Evolutionary conservation across 306 rosid species (phyloP), one percentile per base, ranked within the genome.

Genomic region (Arachis stenosperma): DNA sequence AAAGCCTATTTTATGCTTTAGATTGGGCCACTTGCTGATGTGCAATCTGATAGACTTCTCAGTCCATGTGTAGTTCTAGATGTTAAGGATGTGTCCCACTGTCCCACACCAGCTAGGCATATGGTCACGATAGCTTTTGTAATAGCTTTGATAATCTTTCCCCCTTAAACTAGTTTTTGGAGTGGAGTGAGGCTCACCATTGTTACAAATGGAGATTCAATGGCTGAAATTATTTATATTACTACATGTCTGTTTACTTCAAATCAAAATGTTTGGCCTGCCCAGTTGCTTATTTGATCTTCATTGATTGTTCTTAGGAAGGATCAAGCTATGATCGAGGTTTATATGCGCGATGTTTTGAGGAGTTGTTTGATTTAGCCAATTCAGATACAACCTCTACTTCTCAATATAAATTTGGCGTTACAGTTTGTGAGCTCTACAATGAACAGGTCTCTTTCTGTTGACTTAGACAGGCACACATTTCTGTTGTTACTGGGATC

Each of bases 301-400:
- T 66, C 57, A 66, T 64, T 66, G 55, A 39, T 76, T 76, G 75
- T 75, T 82, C 67, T 54, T 84, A 94, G 98, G 98, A 94, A 88
- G 98, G 97, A 78, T 87, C 96, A 17, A 88, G 91, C 79, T 86
- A 94, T 79, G 97, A 89, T 80, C 94, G 96, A 22, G 98, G 98
- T 79, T 81, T 94, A 82, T 94, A 81, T 84, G 87, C 96, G 70
- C 95, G 96, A 15, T 94, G 95, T 77, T 91, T 89, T 69, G 98
- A 94, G 86, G 98, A 94, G 76, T 70, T 94, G 71, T 94, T 89
- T 85, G 97, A 94, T 91, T 75, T 94, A 78, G 82, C 97, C 79
- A 89, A 94, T 74, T 82, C 88, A 54, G 97, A 94, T 82, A 79
- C 95, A 78, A 89, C 92, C 78, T 88, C 90, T 67, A 86, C 91